A percentile compares a stretch with the other conserved stretches of the same genome.
Conservation (phyloP, 176 grass and related monocot species). For the Musa beccarii region DNA sequence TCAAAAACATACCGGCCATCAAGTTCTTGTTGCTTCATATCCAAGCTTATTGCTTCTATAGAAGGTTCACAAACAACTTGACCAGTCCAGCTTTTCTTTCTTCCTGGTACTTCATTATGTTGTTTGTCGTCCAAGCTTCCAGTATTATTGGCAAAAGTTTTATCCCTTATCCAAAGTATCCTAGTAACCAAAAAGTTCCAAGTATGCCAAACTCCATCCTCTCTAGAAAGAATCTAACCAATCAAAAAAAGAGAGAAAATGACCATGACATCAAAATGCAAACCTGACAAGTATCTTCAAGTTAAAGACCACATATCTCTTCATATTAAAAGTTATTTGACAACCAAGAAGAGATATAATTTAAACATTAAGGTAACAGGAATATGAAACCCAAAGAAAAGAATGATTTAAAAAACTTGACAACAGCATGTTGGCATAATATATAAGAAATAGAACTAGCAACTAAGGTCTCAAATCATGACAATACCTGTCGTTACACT, state of each 20-base stretch:
- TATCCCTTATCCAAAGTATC: conserved; percentile 21
- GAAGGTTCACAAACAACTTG: conserved; percentile 17
- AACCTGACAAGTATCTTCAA: neutral
- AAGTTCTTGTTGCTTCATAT: conserved; percentile 43
- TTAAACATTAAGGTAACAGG: neutral
- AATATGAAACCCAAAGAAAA: neutral
- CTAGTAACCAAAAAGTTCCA: conserved; percentile 36
- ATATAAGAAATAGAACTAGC: too few relatives aligned
- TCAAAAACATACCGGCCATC: conserved; percentile 33
- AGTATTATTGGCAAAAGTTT: conserved; percentile 8
- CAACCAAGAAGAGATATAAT: neutral
- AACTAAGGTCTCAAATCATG: too few relatives aligned
- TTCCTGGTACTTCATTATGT: conserved; percentile 20
- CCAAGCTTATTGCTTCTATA: conserved; percentile 33
- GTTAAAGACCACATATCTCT: too few relatives aligned
- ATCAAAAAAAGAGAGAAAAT: neutral
- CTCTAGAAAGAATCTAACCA: conserved; percentile 42
- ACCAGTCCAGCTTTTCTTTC: conserved; percentile 11
- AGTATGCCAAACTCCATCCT: conserved; percentile 36
- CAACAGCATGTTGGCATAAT: too few relatives aligned
- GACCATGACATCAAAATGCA: neutral
- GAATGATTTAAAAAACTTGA: neutral
- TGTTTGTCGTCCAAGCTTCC: conserved; percentile 16
- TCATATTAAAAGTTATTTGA: neutral
- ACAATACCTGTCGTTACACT: too few relatives aligned